Percentiles rank a stretch among this genome's conserved stretches.
Conservation (phyloP, 306 rosid species). For the Cucurbita pepo region DNA sequence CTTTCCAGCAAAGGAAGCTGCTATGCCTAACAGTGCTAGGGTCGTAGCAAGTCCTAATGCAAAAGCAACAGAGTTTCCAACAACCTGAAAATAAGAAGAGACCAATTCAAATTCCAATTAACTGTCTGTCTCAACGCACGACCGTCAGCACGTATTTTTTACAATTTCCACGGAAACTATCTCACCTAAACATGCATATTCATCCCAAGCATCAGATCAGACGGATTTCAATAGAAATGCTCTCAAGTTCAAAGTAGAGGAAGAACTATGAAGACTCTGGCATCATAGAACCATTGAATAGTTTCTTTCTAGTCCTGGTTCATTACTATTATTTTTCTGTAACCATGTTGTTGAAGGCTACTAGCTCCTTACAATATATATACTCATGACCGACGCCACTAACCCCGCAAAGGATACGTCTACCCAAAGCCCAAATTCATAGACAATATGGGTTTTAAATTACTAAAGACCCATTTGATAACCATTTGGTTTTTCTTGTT, state of each 20-base stretch:
- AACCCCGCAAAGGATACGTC: background rate
- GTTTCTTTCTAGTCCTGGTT: background rate
- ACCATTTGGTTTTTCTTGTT: too few species aligned
- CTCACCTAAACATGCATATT: background rate
- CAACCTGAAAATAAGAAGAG: slow-evolving; percentile 26
- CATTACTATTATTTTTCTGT: background rate
- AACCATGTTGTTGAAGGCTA: background rate
- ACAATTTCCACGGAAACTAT: background rate
- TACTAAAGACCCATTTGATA: background rate
- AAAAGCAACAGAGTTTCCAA: slow-evolving; percentile 84
- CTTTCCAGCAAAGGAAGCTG: slow-evolving; percentile 91
- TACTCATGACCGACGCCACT: background rate
- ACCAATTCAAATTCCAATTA: background rate
- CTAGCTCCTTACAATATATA: background rate
- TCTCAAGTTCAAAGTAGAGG: background rate
- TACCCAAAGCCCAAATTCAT: background rate
- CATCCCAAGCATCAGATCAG: background rate
- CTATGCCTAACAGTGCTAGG: slow-evolving; percentile 68
- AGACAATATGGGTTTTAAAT: background rate
- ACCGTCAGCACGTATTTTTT: background rate
- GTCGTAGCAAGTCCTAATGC: slow-evolving; percentile 97
- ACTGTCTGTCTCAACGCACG: background rate
- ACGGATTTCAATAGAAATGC: background rate
- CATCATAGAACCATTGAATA: background rate
- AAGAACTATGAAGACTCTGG: background rate